A percentile compares a stretch with the other conserved stretches of the same genome.
Evolutionary conservation across 2,329 filamentous ascomycete species (phyloP).

Genomic region (Clarireedia monteithiana): DNA sequence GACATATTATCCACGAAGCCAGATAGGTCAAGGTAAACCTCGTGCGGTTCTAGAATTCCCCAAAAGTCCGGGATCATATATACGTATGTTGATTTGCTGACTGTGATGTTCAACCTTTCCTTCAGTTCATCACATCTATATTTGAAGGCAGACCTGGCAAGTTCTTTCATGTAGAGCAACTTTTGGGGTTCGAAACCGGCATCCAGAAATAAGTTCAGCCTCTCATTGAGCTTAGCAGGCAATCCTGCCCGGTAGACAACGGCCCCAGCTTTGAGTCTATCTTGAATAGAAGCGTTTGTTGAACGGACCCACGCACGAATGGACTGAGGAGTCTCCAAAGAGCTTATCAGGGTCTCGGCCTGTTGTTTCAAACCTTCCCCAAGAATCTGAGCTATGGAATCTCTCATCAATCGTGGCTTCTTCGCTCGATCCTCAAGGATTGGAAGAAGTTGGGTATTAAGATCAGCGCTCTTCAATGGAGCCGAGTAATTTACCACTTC

Average conservation of each 20-base stretch:
- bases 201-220: constrained; percentile 46
- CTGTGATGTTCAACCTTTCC: constrained; percentile 49
- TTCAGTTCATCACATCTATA: constrained; percentile 31
- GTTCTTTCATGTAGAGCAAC: constrained; percentile 41
- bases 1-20: constrained; percentile 46
- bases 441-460: constrained; percentile 63
- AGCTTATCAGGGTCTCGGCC: constrained; percentile 42
- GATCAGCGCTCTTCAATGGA: constrained; percentile 40
- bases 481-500: constrained; percentile 49
- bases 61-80: constrained; percentile 64
- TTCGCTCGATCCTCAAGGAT: constrained; percentile 56
- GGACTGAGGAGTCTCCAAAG: constrained; percentile 41
- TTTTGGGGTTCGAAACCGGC: constrained; percentile 49
- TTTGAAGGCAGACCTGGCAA: constrained; percentile 27
- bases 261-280: constrained; percentile 22
- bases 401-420: constrained; percentile 36
- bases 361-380: constrained; percentile 41
- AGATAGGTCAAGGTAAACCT: constrained; percentile 63
- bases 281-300: constrained; percentile 34
- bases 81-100: constrained; percentile 53
- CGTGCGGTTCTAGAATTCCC: constrained; percentile 50
- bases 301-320: constrained; percentile 48
- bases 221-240: constrained; percentile 35
- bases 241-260: constrained; percentile 19
- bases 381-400: constrained; percentile 42